Evolutionary conservation across 208 protist genomes (phyloP), one percentile per base, ranked within the genome.

Genomic region (Trypanosoma vivax): DNA sequence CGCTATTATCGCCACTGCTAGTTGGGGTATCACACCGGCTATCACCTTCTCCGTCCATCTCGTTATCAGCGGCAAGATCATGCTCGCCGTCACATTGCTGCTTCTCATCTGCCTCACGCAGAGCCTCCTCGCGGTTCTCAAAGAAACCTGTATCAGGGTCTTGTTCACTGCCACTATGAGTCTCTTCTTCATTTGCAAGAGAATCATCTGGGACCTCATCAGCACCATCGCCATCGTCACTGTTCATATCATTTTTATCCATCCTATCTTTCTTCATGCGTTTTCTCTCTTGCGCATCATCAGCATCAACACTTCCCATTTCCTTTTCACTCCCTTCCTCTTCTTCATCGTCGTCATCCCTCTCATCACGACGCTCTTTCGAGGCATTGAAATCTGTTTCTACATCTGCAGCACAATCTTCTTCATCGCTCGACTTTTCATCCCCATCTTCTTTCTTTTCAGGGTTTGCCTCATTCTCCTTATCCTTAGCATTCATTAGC

Each of bases 401-500:
- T 2, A 91, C 86, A 50, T 94, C 88, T 2, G 88, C 83, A n/a
- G 83, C 88, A 34, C 92, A 87, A 52, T 95, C 92, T 65, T 93
- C 88, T 16, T 88, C 79, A 39, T 85, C 70, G 40, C 90, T 72
- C 6, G 84, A 54, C 38, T 53, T 68, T 13, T 75, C 72, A 21
- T 93, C 52, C 11, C 71, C 48, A 9, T 94, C 39, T 5, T 94
- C 50, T 33, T 96, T 70, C 18, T 95, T 65, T 24, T 95, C 23
- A 49, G 89, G 58, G 46, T 93, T 59, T 21, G 81, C 73, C 47
- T 95, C 65, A 52, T 97, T 74, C 58, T 98, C 89, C 51, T 81
- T 81, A 50, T 96, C 90, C 53, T 94, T 87, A 62, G 87, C 88
- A 55, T 84, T 87, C 87, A 97, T 92, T 14, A 92, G 70, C 74